A percentile compares a stretch with the other conserved stretches of the same genome.
phyloP scores from a whole-genome alignment of 2,329 filamentous ascomycete species.

The Microcyclosporella mali region DNA sequence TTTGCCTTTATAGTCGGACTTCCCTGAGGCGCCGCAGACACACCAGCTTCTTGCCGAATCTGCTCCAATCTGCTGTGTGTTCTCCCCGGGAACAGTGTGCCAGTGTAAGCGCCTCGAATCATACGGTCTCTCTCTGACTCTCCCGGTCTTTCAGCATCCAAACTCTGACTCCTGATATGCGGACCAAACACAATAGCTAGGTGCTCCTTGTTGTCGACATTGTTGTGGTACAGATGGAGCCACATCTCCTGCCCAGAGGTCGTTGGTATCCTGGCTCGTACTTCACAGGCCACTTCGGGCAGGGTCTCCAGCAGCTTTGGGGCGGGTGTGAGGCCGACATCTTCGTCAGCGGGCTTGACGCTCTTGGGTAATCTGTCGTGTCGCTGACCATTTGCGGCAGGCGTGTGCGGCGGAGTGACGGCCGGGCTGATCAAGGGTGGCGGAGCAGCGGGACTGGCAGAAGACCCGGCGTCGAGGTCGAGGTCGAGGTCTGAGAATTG shows the following conservation, averaged over 20 bases:
- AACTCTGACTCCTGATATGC: conserved; percentile 64
- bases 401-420: conserved; percentile 34
- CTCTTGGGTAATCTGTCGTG: conserved; percentile 36
- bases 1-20: conserved; percentile 18
- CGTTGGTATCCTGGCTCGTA: conserved; percentile 90
- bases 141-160: conserved; percentile 65
- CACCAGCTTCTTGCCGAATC: conserved; percentile 36
- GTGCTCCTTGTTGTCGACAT: conserved; percentile 90
- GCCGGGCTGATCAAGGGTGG: conserved; percentile 45
- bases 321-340: conserved; percentile 37
- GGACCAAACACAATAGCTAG: conserved; percentile 94
- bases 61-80: conserved; percentile 64
- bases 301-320: conserved; percentile 69
- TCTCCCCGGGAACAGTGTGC: conserved; percentile 77
- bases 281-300: conserved; percentile 85
- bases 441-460: conserved; percentile 23
- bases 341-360: conserved; percentile 35
- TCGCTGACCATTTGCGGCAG: conserved; percentile 26
- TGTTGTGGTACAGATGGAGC: conserved; percentile 88
- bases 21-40: conserved; percentile 19
- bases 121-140: conserved; percentile 87
- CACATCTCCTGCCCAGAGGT: conserved; percentile 94
- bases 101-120: conserved; percentile 88
- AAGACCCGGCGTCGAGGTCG: conserved; percentile 26
- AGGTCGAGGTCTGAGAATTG: conserved; percentile 35